Evolutionary conservation across 2,329 filamentous ascomycete genomes (phyloP), one percentile per base, ranked within the genome.

Genomic region (Beauveria australis): DNA sequence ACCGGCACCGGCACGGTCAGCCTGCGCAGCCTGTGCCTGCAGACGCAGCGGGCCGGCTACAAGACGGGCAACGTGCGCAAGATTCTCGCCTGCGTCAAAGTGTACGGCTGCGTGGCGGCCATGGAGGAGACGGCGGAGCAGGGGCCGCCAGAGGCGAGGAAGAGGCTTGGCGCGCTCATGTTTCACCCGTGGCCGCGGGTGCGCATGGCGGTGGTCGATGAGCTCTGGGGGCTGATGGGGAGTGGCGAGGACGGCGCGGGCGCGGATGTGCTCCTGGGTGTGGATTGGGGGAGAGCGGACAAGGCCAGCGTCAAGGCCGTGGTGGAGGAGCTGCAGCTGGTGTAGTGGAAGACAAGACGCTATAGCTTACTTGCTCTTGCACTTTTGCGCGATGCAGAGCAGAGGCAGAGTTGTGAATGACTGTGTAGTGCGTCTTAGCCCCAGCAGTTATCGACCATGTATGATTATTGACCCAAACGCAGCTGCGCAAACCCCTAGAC

Each of bases 51-150:
- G 72, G 82, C 89, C 0, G 89, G 92, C 64, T 92, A 89, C 76
- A 93, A 92, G 74, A 89, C 88, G 1, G 85, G 88, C 22, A 94
- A 91, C 70, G 83, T 96, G 48, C 83, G 87, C 55, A 93, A 94
- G 72, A 79, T 97, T 1, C 84, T 91, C 70, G 89, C 91, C 0
- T 91, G 89, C 24, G 77, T 95, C 63, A 88, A 87, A 67, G 82
- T 94, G 14, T 97, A 97, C 73, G 83, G 86, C 3, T 85, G 85
- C 0, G 74, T 96, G 28, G 84, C 85, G 4, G 71, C 72, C 33
- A 37, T 37, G 2, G 68, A 76, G 61, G 47, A 19, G 43, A 37
- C 14, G 65, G 41, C 67, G 65, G 40, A 67, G 28, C 64, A 62
- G 26, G 75, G 76, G 1, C 74, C 83, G 8, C 74, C 76, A 9